These are phyloP conservation scores for Rhizopus sp. DNA, from an alignment of 371 early-diverging fungal species.

Conservation along the genomic window DNA sequence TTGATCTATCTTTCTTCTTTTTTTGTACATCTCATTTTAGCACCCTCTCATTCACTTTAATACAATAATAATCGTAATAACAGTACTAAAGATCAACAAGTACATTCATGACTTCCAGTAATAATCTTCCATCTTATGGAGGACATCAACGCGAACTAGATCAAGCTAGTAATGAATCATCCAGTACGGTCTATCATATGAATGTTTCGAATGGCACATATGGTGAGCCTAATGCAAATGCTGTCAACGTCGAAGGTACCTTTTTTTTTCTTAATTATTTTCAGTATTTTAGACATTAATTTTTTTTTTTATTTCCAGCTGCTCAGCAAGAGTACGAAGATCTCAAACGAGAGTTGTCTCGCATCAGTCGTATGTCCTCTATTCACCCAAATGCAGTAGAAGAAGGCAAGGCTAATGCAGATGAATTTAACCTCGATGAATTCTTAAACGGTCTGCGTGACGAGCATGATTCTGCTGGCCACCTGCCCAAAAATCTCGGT, in stretches of 20 bases:
- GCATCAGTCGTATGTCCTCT: constrained; percentile 27
- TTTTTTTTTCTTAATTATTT: background rate
- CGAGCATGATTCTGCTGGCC: constrained; percentile 30
- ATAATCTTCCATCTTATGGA: background rate
- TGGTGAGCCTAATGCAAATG: constrained; percentile 43
- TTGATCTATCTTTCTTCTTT: too few species aligned
- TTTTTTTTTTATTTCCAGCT: constrained; percentile 17
- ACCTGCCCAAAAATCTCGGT: constrained; percentile 51
- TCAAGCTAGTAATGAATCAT: background rate
- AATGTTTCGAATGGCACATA: constrained; percentile 15
- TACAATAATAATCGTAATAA: background rate
- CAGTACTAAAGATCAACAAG: background rate
- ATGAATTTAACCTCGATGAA: constrained; percentile 25
- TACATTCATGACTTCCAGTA: background rate
- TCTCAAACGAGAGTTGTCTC: constrained; percentile 36
- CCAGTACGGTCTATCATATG: background rate
- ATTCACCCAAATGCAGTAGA: constrained; percentile 17
- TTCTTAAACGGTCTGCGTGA: constrained; percentile 20
- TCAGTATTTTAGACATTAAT: background rate
- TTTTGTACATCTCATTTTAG: too few species aligned
- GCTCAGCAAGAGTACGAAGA: constrained; percentile 39
- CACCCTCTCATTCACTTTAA: background rate
- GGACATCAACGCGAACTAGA: background rate
- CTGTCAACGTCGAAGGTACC: constrained; percentile 35
- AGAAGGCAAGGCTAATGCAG: constrained; percentile 13